These are phyloP conservation scores for Globisporangium uncinulatum DNA, from an alignment of 352 stramenopile species.

Conservation along the genomic window DNA sequence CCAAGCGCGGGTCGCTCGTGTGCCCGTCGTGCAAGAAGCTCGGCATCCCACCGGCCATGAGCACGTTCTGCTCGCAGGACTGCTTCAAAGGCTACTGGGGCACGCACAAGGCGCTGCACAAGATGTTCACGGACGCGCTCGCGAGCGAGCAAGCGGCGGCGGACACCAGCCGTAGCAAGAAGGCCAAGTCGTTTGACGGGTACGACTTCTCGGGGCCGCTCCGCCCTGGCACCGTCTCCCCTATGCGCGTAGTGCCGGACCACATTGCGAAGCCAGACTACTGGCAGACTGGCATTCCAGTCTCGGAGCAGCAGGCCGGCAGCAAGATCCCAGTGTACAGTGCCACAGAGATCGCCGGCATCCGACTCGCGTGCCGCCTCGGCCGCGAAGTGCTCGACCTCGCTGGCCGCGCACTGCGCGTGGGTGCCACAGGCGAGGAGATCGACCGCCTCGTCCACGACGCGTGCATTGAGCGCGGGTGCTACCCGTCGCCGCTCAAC, in stretches of 20 bases:
- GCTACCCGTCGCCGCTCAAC: constrained; percentile 98
- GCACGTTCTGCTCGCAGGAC: constrained; percentile 91
- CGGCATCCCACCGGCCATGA: constrained; percentile 76
- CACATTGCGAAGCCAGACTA: constrained; percentile 89
- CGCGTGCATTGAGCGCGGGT: constrained; percentile 86
- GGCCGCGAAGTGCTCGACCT: constrained; percentile 95
- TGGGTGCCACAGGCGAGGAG: constrained; percentile 94
- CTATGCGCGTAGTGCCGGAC: constrained; percentile 65
- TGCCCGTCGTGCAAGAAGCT: constrained; percentile 92
- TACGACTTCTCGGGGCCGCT: constrained; percentile 85
- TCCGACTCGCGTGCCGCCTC: constrained; percentile 84
- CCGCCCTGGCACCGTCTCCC: constrained; percentile 76
- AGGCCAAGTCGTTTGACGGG: constrained; percentile 33
- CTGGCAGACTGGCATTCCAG: constrained; percentile 73
- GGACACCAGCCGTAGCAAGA: constrained; percentile 22
- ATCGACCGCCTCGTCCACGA: constrained; percentile 96
- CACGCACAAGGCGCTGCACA: constrained; percentile 95
- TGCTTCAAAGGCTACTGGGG: constrained; percentile 97
- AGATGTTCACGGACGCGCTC: constrained; percentile 88
- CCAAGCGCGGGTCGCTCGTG: constrained; percentile 77
- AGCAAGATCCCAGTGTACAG: constrained; percentile 93
- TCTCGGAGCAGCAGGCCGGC: constrained; percentile 60
- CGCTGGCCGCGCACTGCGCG: constrained; percentile 78
- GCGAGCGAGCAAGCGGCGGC: constrained; percentile 26
- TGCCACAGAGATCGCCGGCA: constrained; percentile 90